Evolutionary conservation across 192 early-diverging fungal species (phyloP), one percentile per base, ranked within the genome.

Genomic region (Helicostylum pulchrum): DNA sequence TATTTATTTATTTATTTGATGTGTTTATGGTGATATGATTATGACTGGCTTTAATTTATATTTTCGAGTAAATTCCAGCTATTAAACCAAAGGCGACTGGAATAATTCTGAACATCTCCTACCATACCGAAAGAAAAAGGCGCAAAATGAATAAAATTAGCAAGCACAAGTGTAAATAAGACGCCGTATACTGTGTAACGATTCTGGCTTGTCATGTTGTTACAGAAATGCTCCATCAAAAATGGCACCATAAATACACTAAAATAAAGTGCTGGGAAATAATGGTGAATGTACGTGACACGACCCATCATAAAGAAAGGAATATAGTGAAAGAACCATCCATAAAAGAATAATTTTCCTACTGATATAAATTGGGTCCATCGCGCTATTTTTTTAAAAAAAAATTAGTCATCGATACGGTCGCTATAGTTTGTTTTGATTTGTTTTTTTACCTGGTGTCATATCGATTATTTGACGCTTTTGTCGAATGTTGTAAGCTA

Each of bases 231-330:
- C 67, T 99, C 94, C 17, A 93, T 51, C 19, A 92, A 31, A 68
- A 85, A 90, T 7, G 85, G 85, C 10, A 87, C 77, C 64, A 89
- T 80, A 57, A 98, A 83, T 64, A 97, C 87, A 15, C 88, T 86
- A 83, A 97, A 99, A 75, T 98, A 97, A 30, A 97, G 68, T 0
- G 94, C 92, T 1, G 96, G 95, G 78, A 97, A 96, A 71, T 98
- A 98, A 74, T 98, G 97, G 71, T 99, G 97, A 36, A 97, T 74
- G 56, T 97, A 99, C 0, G 90, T 93, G 45, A 97, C 94, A 32
- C 97, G 89, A 31, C 95, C 96, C 93, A 99, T 98, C 54, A 97
- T 83, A 66, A 76, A 96, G 80, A 97, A 98, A 17, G 95, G 95
- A 32, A 89, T 43, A 74, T 96, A 99, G 74, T 99, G 97, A 51